Evolutionary conservation across 1,139 yeast species (phyloP), one percentile per base, ranked within the genome.

Genomic region (Pichia kudriavzevii): DNA sequence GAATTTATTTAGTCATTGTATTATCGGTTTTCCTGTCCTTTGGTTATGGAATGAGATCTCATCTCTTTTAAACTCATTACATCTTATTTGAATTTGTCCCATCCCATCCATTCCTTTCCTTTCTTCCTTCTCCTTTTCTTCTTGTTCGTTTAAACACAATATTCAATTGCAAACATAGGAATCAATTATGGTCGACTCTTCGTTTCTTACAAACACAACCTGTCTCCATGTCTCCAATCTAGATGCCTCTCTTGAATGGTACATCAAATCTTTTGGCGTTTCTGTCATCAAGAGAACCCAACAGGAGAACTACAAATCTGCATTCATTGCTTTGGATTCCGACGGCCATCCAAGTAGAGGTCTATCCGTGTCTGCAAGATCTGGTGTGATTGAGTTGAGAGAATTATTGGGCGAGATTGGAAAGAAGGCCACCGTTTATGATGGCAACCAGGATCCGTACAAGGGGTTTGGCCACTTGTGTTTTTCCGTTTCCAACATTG

Each of bases 391-490:
- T 44, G 96, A 87, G 59, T 69, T 91, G 52, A 77, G 88, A 42
- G 93, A 85, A 60, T 75, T 80, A 55, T n/a, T n/a, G n/a, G n/a
- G n/a, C n/a, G n/a, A n/a, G n/a, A n/a, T n/a, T n/a, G n/a, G n/a
- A n/a, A 94, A 81, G 52, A 59, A 59, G 32, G 64, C 70, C 6
- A 67, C 63, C 43, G 60, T 79, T 37, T 81, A 75, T 62, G 81
- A 79, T 50, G 98, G 98, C 41, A 91, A 91, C 56, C 75, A 69
- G 11, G 80, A 77, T 35, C 91, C 94, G 29, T 66, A 75, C 58
- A 74, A 91, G 48, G 98, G 98, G 1, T 91, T 87, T 55, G 98
- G 98, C 15, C 98, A 91, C 60, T 76, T 87, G 41, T 84, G 95
- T 61, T 63, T 88, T 47, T 68, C 94, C 1, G 95, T 88, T 13